Percentiles rank a stretch among this genome's conserved stretches.
phyloP scores from a whole-genome alignment of 352 stramenopile genomes.

The Aphanomyces invadans region DNA sequence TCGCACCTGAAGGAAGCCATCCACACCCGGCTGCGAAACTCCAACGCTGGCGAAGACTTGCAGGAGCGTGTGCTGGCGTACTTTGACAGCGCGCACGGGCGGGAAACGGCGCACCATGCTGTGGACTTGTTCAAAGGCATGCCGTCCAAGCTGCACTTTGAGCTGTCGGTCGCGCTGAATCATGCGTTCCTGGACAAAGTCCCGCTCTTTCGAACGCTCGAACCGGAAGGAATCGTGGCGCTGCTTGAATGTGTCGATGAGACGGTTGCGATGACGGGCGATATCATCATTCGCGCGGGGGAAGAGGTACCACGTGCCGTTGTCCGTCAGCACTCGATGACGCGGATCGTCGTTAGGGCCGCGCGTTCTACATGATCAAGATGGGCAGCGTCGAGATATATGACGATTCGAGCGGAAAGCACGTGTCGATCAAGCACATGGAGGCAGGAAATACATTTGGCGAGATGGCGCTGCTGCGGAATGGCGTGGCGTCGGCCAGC shows the following conservation, averaged over 20 bases:
- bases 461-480: not conserved
- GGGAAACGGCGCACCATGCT: not conserved
- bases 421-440: conserved; percentile 10
- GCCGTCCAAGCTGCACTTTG: not conserved
- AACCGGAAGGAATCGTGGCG: not conserved
- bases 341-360: not conserved
- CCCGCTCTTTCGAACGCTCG: not conserved
- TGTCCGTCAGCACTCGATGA: too few relatives aligned
- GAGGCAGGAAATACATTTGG: not conserved
- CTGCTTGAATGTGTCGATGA: not conserved
- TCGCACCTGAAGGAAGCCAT: not conserved
- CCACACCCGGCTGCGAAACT: not conserved
- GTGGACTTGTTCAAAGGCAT: not conserved
- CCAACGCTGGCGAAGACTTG: not conserved
- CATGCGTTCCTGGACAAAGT: conserved; percentile 1
- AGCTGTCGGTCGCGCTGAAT: not conserved
- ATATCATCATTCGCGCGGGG: conserved; percentile 7
- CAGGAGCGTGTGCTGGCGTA: not conserved
- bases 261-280: not conserved
- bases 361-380: conserved; percentile 14
- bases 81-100: conserved; percentile 7
- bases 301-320: not conserved
- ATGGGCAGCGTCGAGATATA: conserved; percentile 4
- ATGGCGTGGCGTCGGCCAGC: not conserved
- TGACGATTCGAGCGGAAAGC: not conserved